These are phyloP conservation scores for Celoporthe dispersa DNA, from an alignment of 2,329 filamentous ascomycete species.

Conservation along the genomic window DNA sequence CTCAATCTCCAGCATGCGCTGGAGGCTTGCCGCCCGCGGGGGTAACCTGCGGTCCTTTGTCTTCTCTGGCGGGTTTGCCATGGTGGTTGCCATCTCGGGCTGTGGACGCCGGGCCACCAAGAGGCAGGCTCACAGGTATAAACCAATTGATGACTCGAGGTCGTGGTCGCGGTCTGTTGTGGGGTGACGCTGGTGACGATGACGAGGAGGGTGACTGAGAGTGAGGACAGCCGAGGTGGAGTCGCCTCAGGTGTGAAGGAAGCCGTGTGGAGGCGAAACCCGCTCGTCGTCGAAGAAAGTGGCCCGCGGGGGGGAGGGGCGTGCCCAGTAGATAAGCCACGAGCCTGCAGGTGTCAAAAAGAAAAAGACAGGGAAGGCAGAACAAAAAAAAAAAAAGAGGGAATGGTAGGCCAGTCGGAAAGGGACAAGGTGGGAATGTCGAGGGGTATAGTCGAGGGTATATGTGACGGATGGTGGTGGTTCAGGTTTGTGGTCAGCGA, in stretches of 20 bases:
- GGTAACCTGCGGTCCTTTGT: slow-evolving; percentile 33
- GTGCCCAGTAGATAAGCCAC: no score
- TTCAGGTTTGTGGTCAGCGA: slow-evolving; percentile 1
- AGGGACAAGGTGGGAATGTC: neutral
- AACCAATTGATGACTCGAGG: neutral
- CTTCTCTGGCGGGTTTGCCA: slow-evolving; percentile 22
- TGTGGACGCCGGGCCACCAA: slow-evolving; percentile 1
- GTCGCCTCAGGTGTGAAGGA: neutral
- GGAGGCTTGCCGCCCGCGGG: slow-evolving; percentile 53
- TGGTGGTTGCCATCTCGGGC: slow-evolving; percentile 20
- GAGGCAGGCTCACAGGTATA: neutral
- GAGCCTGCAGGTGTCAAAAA: neutral
- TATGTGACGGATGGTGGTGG: neutral
- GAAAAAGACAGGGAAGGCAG: no score
- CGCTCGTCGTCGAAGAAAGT: no score
- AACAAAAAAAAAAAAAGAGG: neutral
- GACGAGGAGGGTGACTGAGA: neutral
- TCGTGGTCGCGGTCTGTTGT: neutral
- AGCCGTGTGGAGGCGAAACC: no score
- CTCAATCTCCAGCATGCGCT: slow-evolving; percentile 64
- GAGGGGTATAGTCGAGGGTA: neutral
- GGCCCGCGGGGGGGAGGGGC: no score
- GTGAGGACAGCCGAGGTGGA: neutral
- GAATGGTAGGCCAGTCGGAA: no score
- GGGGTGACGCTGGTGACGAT: neutral